Percentiles rank a stretch among this genome's conserved stretches.
These are phyloP conservation scores for Mycogone perniciosa DNA, from an alignment of 2,329 filamentous ascomycete species.

Conservation along the genomic window DNA sequence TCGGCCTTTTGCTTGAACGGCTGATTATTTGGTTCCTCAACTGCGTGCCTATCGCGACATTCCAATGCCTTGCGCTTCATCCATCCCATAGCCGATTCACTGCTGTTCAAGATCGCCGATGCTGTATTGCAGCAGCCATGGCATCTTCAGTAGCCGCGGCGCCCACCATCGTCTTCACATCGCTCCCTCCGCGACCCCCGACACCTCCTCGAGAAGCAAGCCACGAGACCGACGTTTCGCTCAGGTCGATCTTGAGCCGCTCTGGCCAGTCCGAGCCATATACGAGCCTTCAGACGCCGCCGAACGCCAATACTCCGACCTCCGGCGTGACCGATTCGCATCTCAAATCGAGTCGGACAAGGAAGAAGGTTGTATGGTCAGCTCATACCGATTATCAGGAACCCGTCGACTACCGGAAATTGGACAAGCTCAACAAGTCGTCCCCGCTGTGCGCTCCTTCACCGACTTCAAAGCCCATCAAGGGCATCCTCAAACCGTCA, in stretches of 20 bases:
- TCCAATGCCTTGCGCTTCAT: conserved; percentile 12
- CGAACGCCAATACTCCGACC: conserved; percentile 40
- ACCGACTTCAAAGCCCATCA: conserved; percentile 42
- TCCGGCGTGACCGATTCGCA: conserved; percentile 36
- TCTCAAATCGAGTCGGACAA: conserved; percentile 37
- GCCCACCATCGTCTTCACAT: conserved; percentile 38
- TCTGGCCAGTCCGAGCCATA: conserved; percentile 32
- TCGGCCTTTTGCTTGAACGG: background rate
- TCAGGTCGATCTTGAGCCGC: conserved; percentile 31
- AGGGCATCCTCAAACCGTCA: conserved; percentile 73
- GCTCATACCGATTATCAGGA: conserved; percentile 51
- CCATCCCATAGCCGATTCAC: conserved; percentile 19
- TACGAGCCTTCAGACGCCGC: conserved; percentile 44
- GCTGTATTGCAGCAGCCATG: conserved; percentile 35
- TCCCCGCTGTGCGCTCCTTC: conserved; percentile 37
- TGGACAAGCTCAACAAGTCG: conserved; percentile 30
- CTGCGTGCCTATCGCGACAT: background rate
- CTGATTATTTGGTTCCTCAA: conserved; percentile 4
- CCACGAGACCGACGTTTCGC: conserved; percentile 29
- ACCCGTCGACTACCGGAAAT: conserved; percentile 38
- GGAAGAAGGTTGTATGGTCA: conserved; percentile 54
- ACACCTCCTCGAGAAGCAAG: conserved; percentile 57
- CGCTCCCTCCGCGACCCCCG: conserved; percentile 54
- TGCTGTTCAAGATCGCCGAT: conserved; percentile 34
- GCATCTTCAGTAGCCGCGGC: conserved; percentile 35